Evolutionary conservation across 2,329 filamentous ascomycete species (phyloP).

Genomic region (Talaromyces sp.): DNA sequence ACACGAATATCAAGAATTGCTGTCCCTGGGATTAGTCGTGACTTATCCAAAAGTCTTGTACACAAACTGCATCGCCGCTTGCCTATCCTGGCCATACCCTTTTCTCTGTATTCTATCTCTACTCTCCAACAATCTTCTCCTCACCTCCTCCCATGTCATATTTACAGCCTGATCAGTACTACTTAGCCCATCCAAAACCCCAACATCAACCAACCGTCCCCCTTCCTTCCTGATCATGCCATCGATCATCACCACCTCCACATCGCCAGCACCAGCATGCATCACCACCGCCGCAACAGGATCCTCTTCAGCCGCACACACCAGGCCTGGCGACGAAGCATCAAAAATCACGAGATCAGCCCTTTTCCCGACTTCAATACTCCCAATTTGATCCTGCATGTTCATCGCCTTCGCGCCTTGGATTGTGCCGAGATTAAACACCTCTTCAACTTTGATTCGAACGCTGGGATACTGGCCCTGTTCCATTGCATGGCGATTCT

Average conservation of each 20-base stretch:
- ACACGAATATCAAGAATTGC: not conserved
- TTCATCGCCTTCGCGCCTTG: constrained; percentile 29
- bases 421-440: constrained; percentile 27
- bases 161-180: not conserved
- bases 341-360: constrained; percentile 33
- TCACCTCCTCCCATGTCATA: not conserved
- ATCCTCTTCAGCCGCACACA: constrained; percentile 27
- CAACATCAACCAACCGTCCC: not conserved
- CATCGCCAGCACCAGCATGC: constrained; percentile 27
- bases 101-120: not conserved
- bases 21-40: not conserved
- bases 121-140: constrained; percentile 1
- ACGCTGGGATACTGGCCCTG: not conserved
- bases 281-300: constrained; percentile 30
- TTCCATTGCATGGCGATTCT: not conserved
- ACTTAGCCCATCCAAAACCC: not conserved
- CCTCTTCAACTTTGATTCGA: not conserved
- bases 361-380: constrained; percentile 27
- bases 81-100: not conserved
- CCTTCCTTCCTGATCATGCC: constrained; percentile 17
- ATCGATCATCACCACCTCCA: constrained; percentile 31
- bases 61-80: not conserved
- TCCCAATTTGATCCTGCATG: constrained; percentile 28
- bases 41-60: not conserved
- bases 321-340: constrained; percentile 25